Base-by-base conservation (phyloP, 129 eudicot species). In the Tanacetum coccineum region DNA sequence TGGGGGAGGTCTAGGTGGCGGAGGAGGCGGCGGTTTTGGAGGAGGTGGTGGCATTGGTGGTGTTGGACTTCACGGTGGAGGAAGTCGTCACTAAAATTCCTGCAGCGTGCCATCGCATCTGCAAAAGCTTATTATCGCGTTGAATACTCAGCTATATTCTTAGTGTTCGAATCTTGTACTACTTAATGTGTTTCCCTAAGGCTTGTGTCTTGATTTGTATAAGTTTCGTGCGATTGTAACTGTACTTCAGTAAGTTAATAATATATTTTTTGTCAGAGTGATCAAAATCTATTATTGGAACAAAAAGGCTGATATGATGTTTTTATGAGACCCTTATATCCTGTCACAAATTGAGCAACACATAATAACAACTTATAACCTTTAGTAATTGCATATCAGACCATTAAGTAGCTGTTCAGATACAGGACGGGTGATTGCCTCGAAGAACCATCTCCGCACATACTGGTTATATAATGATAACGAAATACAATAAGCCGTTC, bases 11-110 rank as follows among this genome's bases (percentile, higher is more conserved):
- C 63, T 69, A n/a, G 59, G 60, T 59, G 83, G 80, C 21, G 83
- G 83, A 7, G 80, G 73, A 18, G 76, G 80, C 1, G 78, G 78
- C 15, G 77, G 77, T 55, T 52, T 47, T 25, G 78, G 78, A 54
- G 61, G 68, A 0, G 71, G 77, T 0, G 77, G 77, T 25, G 0
- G 67, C 53, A 0, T 18, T 39, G 0, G 78, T n/a, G 78, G n/a
- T n/a, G n/a, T n/a, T 0, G 65, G 70, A 0, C 78, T 68, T 25
- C 32, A 74, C 46, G 70, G 70, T 13, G 78, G 64, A 32, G 78
- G 78, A 42, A 64, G 56, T 58, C 64, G 70, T 42, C 59, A 28
- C 48, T 59, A 71, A 48, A 71, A n/a, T 58, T 21, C 13, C 40
- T 12, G 40, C 21, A 59, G 26, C 28, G 4, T 11, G 25, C 6